phyloP scores from a whole-genome alignment of 2,329 filamentous ascomycete genomes.

The Aspergillus quadrilineatus region DNA sequence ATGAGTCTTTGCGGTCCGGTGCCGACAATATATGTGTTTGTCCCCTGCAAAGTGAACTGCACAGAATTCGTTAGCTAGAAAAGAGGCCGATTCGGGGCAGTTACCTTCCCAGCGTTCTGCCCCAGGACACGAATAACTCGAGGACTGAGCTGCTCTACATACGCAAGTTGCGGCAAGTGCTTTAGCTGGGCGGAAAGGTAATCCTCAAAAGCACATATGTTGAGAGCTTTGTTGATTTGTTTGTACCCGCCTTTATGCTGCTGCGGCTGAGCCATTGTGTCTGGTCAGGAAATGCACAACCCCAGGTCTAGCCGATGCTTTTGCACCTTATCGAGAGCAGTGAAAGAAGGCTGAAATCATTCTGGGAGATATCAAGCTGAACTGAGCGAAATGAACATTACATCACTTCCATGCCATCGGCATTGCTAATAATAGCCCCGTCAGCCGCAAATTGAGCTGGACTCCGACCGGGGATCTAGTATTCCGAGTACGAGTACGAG shows the following conservation, averaged over 20 bases:
- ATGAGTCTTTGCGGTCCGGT: constrained; percentile 35
- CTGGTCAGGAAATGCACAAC: not conserved
- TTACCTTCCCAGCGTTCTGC: constrained; percentile 46
- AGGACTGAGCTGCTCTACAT: constrained; percentile 45
- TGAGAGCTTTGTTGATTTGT: constrained; percentile 50
- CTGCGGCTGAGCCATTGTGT: constrained; percentile 5
- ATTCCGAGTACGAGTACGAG: constrained; percentile 11
- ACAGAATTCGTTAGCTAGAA: not conserved
- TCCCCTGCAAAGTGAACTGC: constrained; percentile 41
- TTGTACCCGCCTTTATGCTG: constrained; percentile 13
- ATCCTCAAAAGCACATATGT: constrained; percentile 50
- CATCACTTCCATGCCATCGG: constrained; percentile 1
- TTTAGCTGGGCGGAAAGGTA: constrained; percentile 45
- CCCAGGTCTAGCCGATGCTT: not conserved
- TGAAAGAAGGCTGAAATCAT: not conserved
- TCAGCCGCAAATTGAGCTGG: constrained; percentile 5
- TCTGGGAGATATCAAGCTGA: not conserved
- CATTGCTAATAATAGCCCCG: not conserved
- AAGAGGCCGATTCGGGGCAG: not conserved
- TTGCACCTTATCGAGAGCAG: not conserved
- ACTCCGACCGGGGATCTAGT: constrained; percentile 4
- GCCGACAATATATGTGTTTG: constrained; percentile 44
- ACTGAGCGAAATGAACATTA: not conserved
- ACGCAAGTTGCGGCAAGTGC: constrained; percentile 36
- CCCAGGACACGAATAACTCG: constrained; percentile 48